Conservation (phyloP, 768 basidiomycete species). For the Suillus lakei region DNA sequence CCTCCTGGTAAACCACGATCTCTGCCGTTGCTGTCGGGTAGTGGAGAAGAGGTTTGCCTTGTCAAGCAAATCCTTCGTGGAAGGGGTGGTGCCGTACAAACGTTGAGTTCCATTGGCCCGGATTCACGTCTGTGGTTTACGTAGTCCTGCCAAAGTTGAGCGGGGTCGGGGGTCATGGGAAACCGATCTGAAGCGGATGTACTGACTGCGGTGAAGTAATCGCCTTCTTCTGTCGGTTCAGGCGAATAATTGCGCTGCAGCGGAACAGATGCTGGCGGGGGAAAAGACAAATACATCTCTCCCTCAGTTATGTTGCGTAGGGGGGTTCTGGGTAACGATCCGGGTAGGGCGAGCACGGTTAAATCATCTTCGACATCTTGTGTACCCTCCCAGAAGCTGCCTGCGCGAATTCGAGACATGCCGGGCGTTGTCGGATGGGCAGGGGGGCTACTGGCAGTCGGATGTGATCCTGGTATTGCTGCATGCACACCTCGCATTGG, state of each 20-base stretch:
- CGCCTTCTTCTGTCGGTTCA: constrained; percentile 28
- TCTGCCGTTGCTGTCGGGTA: constrained; percentile 47
- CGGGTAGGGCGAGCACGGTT: constrained; percentile 27
- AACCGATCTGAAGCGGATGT: constrained; percentile 29
- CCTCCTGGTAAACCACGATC: constrained; percentile 39
- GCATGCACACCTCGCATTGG: constrained; percentile 81
- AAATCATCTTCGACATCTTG: constrained; percentile 54
- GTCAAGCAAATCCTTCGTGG: constrained; percentile 59
- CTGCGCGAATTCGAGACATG: constrained; percentile 56
- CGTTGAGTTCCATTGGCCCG: constrained; percentile 33
- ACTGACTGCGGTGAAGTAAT: constrained; percentile 35
- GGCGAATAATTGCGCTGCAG: constrained; percentile 27
- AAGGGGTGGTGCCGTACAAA: constrained; percentile 49
- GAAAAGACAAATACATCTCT: constrained; percentile 5
- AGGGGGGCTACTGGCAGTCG: constrained; percentile 37
- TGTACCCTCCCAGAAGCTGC: constrained; percentile 81
- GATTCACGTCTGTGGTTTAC: constrained; percentile 28
- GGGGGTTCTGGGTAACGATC: constrained; percentile 30
- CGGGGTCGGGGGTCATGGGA: constrained; percentile 17
- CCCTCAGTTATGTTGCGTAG: constrained; percentile 12
- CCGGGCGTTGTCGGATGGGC: constrained; percentile 49
- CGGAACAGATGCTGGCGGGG: constrained; percentile 22
- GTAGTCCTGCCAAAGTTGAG: constrained; percentile 33
- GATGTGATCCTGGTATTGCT: constrained; percentile 67
- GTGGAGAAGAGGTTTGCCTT: constrained; percentile 68